Conservation (phyloP, 495 filamentous ascomycete genomes). For the Chaetomidium leptoderma region DNA sequence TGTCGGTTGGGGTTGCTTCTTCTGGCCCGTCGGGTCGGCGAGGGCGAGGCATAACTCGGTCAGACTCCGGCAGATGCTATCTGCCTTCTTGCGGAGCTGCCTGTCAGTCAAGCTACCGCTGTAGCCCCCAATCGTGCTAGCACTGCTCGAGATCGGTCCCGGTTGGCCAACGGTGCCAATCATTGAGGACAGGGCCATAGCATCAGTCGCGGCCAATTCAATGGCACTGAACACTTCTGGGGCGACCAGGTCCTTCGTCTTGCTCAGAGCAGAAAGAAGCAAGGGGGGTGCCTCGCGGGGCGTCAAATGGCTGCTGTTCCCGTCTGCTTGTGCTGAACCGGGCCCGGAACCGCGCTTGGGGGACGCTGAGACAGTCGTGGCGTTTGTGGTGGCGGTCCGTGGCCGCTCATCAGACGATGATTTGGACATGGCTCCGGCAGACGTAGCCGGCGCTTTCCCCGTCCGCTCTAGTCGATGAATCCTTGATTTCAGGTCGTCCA, state of each 20-base stretch:
- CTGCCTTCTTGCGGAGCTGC: conserved; percentile 80
- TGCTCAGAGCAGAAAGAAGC: conserved; percentile 72
- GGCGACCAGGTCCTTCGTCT: conserved; percentile 62
- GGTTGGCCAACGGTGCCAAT: conserved; percentile 62
- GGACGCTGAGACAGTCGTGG: conserved; percentile 84
- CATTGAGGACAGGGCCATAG: conserved; percentile 66
- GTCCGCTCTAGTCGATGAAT: conserved; percentile 90
- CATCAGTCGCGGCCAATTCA: conserved; percentile 77
- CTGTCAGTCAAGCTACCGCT: conserved; percentile 65
- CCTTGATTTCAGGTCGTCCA: conserved; percentile 91
- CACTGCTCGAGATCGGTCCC: conserved; percentile 55
- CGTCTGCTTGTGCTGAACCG: conserved; percentile 35
- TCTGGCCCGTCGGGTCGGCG: conserved; percentile 51
- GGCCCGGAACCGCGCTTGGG: conserved; percentile 61
- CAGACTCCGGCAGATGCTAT: conserved; percentile 85
- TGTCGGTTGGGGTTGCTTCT: conserved; percentile 29
- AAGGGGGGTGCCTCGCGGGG: conserved; percentile 64
- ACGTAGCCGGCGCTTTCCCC: conserved; percentile 76
- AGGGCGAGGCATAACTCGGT: conserved; percentile 90
- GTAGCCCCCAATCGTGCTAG: conserved; percentile 56
- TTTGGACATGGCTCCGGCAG: conserved; percentile 53
- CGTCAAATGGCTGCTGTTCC: conserved; percentile 23
- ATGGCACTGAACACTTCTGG: conserved; percentile 74
- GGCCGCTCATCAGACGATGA: conserved; percentile 75
- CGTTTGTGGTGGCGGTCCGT: conserved; percentile 86